Evolutionary conservation across 1,139 yeast species (phyloP).

Genomic region (Protomyces gravidus): DNA sequence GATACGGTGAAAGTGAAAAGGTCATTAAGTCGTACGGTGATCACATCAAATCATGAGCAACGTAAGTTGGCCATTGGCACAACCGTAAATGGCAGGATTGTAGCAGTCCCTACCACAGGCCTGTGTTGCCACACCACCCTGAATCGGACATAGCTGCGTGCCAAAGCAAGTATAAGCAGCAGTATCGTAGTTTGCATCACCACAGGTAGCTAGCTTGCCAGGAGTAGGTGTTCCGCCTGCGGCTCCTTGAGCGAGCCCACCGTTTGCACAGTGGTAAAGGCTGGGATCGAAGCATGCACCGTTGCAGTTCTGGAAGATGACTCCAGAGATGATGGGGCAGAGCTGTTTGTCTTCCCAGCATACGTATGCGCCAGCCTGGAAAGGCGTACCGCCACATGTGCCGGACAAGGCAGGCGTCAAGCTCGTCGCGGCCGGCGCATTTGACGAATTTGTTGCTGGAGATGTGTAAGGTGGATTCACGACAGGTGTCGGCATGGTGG

Average conservation of each 20-base stretch:
- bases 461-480: background rate
- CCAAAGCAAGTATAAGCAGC: constrained; percentile 16
- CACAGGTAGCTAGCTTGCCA: constrained; percentile 4
- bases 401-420: constrained; percentile 3
- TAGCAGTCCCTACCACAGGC: constrained; percentile 23
- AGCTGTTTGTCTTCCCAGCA: constrained; percentile 5
- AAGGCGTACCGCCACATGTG: constrained; percentile 4
- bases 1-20: constrained; percentile 50
- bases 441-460: background rate
- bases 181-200: background rate
- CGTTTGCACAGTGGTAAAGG: background rate
- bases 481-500: too few species aligned
- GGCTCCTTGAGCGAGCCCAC: background rate
- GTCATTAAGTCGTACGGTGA: constrained; percentile 65
- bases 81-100: constrained; percentile 9
- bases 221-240: background rate
- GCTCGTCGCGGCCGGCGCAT: too few species aligned
- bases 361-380: constrained; percentile 1
- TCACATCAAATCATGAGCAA: constrained; percentile 52
- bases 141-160: constrained; percentile 19
- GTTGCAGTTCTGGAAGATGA: constrained; percentile 1
- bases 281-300: constrained; percentile 16
- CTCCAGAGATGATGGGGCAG: constrained; percentile 2
- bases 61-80: constrained; percentile 10
- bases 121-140: background rate